Evolutionary conservation across 306 rosid species (phyloP), one percentile per base, ranked within the genome.

Genomic region (Fragaria iinumae): DNA sequence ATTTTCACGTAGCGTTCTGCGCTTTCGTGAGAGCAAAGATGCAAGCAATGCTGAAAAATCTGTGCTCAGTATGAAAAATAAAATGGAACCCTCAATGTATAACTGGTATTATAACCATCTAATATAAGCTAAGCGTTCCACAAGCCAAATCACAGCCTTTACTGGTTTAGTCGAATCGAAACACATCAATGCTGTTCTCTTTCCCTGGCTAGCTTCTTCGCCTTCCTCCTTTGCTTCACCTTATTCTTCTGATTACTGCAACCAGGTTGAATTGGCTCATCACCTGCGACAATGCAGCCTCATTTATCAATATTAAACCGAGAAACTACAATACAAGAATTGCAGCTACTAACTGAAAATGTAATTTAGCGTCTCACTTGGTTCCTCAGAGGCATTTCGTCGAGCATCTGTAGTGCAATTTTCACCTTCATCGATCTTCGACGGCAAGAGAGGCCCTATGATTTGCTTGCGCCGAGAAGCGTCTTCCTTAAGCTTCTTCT

Each of bases 401-500:
- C 87, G 84, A 80, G 76, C 87, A 83, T 36, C 43, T 80, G n/a
- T 79, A 13, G 76, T 21, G 3, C 29, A 53, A 14, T 2, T 63
- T 66, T 36, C 59, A 57, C 20, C 57, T 12, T 59, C 60, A 16
- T 14, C 47, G 0, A 6, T 11, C 2, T 25, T 2, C 0, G 27
- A 41, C 23, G 87, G 90, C 69, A 89, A 66, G 76, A 89, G 71
- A 0, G 96, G 94, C 29, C 97, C 97, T 62, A 90, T 80, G 21
- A 89, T 66, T 39, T 83, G 81, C 2, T 88, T 85, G 1, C 93
- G 90, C 45, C 82, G 84, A 11, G 72, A 44, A 45, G 88, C 81
- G 44, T 90, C 96, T 67, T 83, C 88, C 86, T 82, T 89, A 3
- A 89, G 80, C 85, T 76, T 90, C 87, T 82, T 90, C 75, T 73